phyloP scores from a whole-genome alignment of 345 rosid species.

The Fremontodendron californicum region DNA sequence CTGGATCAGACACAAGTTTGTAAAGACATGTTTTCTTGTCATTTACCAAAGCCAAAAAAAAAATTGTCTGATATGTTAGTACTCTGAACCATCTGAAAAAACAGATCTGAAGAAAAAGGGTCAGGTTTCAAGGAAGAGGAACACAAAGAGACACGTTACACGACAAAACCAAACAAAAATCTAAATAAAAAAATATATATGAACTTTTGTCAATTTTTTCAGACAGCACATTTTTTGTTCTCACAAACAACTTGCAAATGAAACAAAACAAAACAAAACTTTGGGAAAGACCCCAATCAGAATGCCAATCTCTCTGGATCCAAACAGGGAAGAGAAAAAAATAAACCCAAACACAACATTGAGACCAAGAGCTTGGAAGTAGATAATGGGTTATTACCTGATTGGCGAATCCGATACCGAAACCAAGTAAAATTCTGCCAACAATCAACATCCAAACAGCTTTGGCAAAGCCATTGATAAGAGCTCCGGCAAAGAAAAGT shows the following conservation, averaged over 20 bases:
- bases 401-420: conserved; percentile 96
- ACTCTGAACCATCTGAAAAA: background rate
- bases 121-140: background rate
- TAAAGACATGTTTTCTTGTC: background rate
- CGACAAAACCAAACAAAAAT: conserved; percentile 11
- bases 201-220: too few species aligned
- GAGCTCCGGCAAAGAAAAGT: conserved; percentile 80
- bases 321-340: background rate
- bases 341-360: background rate
- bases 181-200: conserved; percentile 4
- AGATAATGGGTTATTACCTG: conserved; percentile 49
- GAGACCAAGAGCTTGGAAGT: background rate
- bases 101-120: conserved; percentile 14
- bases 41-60: background rate
- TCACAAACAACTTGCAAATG: too few species aligned
- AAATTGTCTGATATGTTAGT: background rate
- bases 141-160: background rate
- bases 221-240: too few species aligned
- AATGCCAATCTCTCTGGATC: background rate
- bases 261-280: too few species aligned
- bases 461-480: conserved; percentile 73
- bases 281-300: background rate
- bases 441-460: conserved; percentile 86
- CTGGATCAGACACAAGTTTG: background rate
- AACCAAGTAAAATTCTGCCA: conserved; percentile 88